Evolutionary conservation across 1,284 basidiomycete species (phyloP).

Genomic region (Earliella scabrosa): DNA sequence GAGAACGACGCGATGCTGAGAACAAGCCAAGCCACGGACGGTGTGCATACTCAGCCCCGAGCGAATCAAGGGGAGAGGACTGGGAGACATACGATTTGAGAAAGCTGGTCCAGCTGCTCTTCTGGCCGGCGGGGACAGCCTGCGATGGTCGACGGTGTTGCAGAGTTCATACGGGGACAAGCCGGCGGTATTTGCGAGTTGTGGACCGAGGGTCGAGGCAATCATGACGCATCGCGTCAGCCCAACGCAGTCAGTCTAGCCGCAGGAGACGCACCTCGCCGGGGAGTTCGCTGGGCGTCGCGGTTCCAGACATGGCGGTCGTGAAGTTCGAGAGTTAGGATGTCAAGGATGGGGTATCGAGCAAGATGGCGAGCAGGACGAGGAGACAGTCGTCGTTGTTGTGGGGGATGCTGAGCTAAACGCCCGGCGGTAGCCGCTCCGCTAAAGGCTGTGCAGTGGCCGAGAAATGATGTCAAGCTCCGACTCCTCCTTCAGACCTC

Average conservation of each 20-base stretch:
- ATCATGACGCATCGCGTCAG: conserved; percentile 22
- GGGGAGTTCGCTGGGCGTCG: conserved; percentile 23
- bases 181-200: background rate
- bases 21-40: background rate
- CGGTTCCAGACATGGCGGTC: conserved; percentile 16
- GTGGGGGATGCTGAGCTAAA: conserved; percentile 11
- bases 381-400: conserved; percentile 7
- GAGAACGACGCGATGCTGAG: conserved; percentile 80
- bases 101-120: conserved; percentile 79
- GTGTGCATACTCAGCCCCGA: background rate
- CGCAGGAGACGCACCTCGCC: conserved; percentile 24
- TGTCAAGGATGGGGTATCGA: conserved; percentile 7
- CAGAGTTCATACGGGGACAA: background rate
- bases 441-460: conserved; percentile 1
- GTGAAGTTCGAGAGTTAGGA: conserved; percentile 2
- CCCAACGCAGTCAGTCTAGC: background rate
- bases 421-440: conserved; percentile 9
- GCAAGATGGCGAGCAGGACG: background rate
- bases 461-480: too few species aligned
- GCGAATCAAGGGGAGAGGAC: too few species aligned
- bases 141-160: conserved; percentile 29
- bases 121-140: conserved; percentile 76
- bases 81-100: conserved; percentile 74
- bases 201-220: conserved; percentile 20
- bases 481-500: too few species aligned